Evolutionary conservation across 1,284 basidiomycete genomes (phyloP), one percentile per base, ranked within the genome.

Genomic region (Irpex sp.): DNA sequence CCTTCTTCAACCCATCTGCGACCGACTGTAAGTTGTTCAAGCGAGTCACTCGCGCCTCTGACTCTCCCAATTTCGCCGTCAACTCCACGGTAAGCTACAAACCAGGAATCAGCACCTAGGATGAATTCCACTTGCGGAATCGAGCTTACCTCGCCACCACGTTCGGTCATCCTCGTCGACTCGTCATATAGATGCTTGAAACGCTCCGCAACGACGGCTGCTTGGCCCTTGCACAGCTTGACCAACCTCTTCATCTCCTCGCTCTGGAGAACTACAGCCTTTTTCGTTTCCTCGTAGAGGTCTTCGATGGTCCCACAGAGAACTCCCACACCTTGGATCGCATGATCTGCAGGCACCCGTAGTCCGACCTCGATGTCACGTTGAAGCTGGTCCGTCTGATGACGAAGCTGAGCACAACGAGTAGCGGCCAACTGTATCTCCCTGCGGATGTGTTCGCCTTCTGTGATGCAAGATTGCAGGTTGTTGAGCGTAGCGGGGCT

Each of bases 281-380:
- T 35, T 11, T 55, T 19, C 21, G 53, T 55, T 26, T 55, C 13
- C 15, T 62, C 51, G 31, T 62, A 58, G 47, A 62, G 51, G 7
- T 56, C 58, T 57, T 62, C 61, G n/a, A 62, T 50, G n/a, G 15
- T 15, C 35, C 47, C 57, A 9, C 43, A 37, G 49, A 62, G 56
- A 21, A 15, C 33, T 13, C 49, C 49, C 31, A 62, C 57, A 13
- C 57, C 57, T 13, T 39, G 33, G 35, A 62, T 39, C 0, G 57
- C 61, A 5, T n/a, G 31, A 9, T 53, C 35, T 11, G 61, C 61
- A 11, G 61, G 61, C 11, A 15, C 47, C 2, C 37, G 19, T 7
- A 62, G 47, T 3, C 26, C 46, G 15, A 15, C 26, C 15, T 58
- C 56, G 43, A 58, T 36, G 11, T 51, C 31, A 26, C 37, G 6